These are phyloP conservation scores for Ogataea hybrid DNA, from an alignment of 1,139 yeast species.

Conservation along the genomic window DNA sequence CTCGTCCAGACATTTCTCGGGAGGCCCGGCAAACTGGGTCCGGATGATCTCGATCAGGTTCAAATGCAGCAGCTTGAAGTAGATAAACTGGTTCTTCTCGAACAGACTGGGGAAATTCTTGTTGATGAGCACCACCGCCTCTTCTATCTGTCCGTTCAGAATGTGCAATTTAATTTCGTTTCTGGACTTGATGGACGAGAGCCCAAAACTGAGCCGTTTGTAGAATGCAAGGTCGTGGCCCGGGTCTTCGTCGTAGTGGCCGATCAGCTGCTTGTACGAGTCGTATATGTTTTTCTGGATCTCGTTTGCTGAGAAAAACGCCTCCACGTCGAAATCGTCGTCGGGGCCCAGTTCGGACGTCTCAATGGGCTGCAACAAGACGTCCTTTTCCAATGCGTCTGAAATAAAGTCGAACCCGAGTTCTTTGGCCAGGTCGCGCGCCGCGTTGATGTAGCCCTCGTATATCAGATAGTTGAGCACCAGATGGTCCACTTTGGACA, in stretches of 20 bases:
- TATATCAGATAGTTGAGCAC: constrained; percentile 55
- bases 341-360: constrained; percentile 4
- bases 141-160: constrained; percentile 47
- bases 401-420: constrained; percentile 29
- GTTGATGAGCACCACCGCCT: constrained; percentile 46
- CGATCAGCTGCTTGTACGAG: constrained; percentile 17
- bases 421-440: constrained; percentile 48
- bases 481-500: constrained; percentile 39
- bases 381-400: constrained; percentile 11
- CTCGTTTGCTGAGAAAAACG: constrained; percentile 22
- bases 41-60: constrained; percentile 66
- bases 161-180: constrained; percentile 48
- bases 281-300: constrained; percentile 32
- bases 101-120: constrained; percentile 52
- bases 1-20: constrained; percentile 34
- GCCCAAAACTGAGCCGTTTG: constrained; percentile 36
- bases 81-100: constrained; percentile 55
- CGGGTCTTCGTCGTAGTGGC: constrained; percentile 3
- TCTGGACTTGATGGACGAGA: constrained; percentile 47
- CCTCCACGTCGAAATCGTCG: constrained; percentile 12
- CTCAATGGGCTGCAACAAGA: background rate
- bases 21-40: constrained; percentile 37
- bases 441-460: constrained; percentile 58
- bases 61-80: constrained; percentile 59
- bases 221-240: constrained; percentile 17